Conservation (phyloP, 306 rosid genomes). For the Gillenia trifoliata region DNA sequence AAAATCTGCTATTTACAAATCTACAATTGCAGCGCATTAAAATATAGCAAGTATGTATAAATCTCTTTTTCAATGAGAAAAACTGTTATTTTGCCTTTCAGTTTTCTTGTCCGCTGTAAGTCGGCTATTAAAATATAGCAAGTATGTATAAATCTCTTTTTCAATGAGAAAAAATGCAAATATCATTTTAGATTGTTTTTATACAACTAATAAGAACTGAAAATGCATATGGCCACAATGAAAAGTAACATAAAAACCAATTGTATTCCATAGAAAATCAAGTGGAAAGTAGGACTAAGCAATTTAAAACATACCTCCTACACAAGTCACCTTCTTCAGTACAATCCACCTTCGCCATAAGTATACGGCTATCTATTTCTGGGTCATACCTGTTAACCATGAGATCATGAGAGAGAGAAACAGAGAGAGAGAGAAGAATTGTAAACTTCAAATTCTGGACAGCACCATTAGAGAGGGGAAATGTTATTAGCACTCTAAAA, state of each 20-base stretch:
- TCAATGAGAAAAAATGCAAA: background rate
- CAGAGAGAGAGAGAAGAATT: background rate
- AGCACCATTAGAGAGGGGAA: background rate
- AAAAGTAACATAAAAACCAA: background rate
- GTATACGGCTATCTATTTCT: constrained; percentile 84
- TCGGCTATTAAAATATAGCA: background rate
- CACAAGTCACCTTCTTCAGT: constrained; percentile 74
- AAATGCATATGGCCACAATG: background rate
- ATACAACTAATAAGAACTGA: background rate
- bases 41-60: background rate
- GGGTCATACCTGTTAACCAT: constrained; percentile 67
- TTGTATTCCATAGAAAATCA: background rate
- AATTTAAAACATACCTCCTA: constrained; percentile 51
- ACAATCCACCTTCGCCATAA: constrained; percentile 85
- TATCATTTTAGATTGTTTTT: background rate
- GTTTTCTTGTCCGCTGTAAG: background rate
- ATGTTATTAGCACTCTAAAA: too few relatives aligned
- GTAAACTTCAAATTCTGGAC: constrained; percentile 10
- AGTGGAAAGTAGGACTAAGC: constrained; percentile 9
- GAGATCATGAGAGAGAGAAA: constrained; percentile 10
- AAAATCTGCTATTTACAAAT: background rate
- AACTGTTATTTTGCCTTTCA: background rate
- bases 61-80: background rate
- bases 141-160: background rate
- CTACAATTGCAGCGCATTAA: background rate